Percentiles rank a stretch among this genome's conserved stretches.
Conservation (phyloP, 495 filamentous ascomycete species). For the Daldinia decipiens region DNA sequence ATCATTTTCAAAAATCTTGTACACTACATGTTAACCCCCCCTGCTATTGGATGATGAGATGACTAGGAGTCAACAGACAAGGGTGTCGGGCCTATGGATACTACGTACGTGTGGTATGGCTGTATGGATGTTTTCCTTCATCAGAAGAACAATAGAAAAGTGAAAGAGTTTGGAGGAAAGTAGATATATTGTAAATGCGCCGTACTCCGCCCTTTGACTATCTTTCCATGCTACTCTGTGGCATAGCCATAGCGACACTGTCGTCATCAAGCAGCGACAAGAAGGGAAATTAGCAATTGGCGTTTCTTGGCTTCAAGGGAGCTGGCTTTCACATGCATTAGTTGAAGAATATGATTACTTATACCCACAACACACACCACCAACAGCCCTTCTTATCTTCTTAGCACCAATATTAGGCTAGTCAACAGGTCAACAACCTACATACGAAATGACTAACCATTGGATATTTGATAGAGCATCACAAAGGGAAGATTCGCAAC, state of each 20-base stretch:
- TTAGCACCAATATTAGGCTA: constrained; percentile 12
- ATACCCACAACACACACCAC: too few relatives aligned
- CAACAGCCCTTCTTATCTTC: constrained; percentile 16
- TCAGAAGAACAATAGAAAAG: constrained; percentile 13
- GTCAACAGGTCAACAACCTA: constrained; percentile 7
- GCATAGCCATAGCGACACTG: constrained; percentile 6
- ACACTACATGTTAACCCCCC: constrained; percentile 5
- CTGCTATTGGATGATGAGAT: constrained; percentile 15
- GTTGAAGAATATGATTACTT: background rate
- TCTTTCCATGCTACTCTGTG: constrained; percentile 4
- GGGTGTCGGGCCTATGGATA: constrained; percentile 21
- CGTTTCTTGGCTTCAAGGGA: constrained; percentile 26
- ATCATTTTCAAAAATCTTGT: constrained; percentile 27
- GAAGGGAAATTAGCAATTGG: constrained; percentile 7
- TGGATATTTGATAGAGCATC: constrained; percentile 21
- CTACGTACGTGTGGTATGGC: constrained; percentile 9
- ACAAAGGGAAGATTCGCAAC: too few relatives aligned
- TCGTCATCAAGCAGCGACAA: constrained; percentile 39
- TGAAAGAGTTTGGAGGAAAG: background rate
- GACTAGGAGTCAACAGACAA: constrained; percentile 1
- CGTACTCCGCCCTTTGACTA: constrained; percentile 4
- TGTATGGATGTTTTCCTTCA: constrained; percentile 6
- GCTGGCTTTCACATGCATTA: constrained; percentile 29
- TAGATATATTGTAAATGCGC: constrained; percentile 9
- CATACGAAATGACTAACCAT: constrained; percentile 10